Evolutionary conservation across 148 eudicot species (phyloP).

Genomic region (Spergularia marina): DNA sequence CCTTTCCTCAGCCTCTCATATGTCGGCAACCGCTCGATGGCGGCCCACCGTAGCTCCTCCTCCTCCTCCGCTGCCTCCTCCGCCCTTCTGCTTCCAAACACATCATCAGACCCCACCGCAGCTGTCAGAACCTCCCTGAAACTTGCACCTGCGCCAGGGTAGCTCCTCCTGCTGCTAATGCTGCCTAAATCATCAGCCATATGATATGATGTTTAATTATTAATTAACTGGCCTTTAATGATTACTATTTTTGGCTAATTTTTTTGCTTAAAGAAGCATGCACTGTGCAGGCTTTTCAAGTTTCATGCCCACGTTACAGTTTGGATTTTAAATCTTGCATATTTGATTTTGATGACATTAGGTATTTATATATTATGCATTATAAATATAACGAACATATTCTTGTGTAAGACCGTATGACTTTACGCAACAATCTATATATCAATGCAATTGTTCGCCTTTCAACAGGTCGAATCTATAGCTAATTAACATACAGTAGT

Average conservation of each 20-base stretch:
- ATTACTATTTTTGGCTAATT: neutral
- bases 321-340: too few species aligned
- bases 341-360: too few species aligned
- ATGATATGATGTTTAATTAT: neutral
- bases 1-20: conserved; percentile 57
- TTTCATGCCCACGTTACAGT: neutral
- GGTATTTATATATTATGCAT: too few species aligned
- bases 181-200: conserved; percentile 21
- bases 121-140: conserved; percentile 29
- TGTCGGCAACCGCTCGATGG: conserved; percentile 62
- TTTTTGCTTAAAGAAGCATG: neutral
- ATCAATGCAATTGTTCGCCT: too few species aligned
- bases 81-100: conserved; percentile 26
- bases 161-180: conserved; percentile 24
- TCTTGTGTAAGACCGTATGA: too few species aligned
- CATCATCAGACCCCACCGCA: conserved; percentile 14
- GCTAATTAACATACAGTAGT: too few species aligned
- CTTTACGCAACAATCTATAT: too few species aligned
- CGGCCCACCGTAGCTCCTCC: conserved; percentile 67
- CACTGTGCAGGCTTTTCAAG: conserved; percentile 13
- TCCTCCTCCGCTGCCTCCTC: conserved; percentile 38
- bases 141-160: conserved; percentile 18
- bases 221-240: neutral
- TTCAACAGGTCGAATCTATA: too few species aligned
- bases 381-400: too few species aligned